phyloP scores from a whole-genome alignment of 2,329 filamentous ascomycete species.

The Aspergillus sp. region DNA sequence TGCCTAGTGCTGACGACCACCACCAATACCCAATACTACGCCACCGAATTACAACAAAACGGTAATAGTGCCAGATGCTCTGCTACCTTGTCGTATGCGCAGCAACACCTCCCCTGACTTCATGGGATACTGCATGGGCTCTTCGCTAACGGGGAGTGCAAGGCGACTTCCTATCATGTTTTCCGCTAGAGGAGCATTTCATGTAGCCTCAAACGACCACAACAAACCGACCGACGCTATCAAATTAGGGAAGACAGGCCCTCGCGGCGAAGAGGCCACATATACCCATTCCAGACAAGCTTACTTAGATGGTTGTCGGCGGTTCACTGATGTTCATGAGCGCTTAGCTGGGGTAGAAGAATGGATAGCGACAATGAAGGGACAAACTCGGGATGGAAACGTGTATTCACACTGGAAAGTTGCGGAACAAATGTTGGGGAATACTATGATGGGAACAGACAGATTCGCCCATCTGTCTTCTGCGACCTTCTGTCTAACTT shows the following conservation, averaged over 20 bases:
- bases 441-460: neutral
- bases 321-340: neutral
- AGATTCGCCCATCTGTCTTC: neutral
- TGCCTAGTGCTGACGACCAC: too few species aligned
- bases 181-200: neutral
- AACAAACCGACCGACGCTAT: neutral
- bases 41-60: too few species aligned
- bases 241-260: neutral
- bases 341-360: neutral
- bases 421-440: neutral
- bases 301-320: neutral
- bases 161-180: neutral
- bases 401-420: too few species aligned
- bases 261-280: too few species aligned
- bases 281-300: neutral
- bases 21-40: too few species aligned
- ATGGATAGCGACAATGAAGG: neutral
- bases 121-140: neutral
- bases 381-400: neutral
- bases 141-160: neutral
- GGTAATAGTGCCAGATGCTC: too few species aligned
- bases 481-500: neutral
- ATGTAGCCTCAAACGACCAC: neutral
- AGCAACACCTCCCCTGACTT: constrained; percentile 1
- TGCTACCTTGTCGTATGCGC: constrained; percentile 8